Evolutionary conservation across 768 basidiomycete species (phyloP).

Genomic region (Pisolithus marmoratus): DNA sequence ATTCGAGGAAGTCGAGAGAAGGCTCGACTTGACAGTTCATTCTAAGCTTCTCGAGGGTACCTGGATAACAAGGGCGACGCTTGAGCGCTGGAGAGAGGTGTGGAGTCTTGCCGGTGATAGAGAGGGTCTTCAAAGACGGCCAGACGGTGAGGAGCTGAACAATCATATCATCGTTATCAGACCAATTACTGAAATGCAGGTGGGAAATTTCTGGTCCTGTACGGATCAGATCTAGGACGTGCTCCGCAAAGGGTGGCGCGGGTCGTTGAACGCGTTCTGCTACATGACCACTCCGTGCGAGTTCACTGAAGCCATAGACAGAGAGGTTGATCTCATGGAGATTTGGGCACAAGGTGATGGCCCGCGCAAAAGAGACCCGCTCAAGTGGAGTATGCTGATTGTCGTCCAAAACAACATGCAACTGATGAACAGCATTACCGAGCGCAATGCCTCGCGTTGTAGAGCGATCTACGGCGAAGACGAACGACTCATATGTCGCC

Average conservation of each 20-base stretch:
- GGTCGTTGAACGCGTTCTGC: conserved; percentile 42
- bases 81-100: conserved; percentile 37
- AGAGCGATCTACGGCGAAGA: conserved; percentile 41
- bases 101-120: conserved; percentile 54
- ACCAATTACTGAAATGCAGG: conserved; percentile 68
- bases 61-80: conserved; percentile 36
- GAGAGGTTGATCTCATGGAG: conserved; percentile 50
- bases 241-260: conserved; percentile 50
- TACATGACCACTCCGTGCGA: conserved; percentile 45
- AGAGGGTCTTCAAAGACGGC: conserved; percentile 51
- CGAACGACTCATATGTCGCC: conserved; percentile 49
- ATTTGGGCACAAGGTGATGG: conserved; percentile 55
- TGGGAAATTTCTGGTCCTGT: conserved; percentile 47
- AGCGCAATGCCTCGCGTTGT: conserved; percentile 45
- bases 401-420: conserved; percentile 58
- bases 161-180: conserved; percentile 51
- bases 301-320: conserved; percentile 52
- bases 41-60: conserved; percentile 46
- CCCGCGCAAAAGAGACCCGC: conserved; percentile 51
- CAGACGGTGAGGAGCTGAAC: conserved; percentile 60
- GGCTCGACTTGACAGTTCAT: conserved; percentile 65
- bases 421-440: conserved; percentile 45
- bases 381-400: conserved; percentile 59
- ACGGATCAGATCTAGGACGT: conserved; percentile 46
- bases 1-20: conserved; percentile 56